A percentile compares a stretch with the other conserved stretches of the same genome.
Evolutionary conservation across 805 yeast genomes (phyloP).

Genomic region (Kodamaea lidongshanica): DNA sequence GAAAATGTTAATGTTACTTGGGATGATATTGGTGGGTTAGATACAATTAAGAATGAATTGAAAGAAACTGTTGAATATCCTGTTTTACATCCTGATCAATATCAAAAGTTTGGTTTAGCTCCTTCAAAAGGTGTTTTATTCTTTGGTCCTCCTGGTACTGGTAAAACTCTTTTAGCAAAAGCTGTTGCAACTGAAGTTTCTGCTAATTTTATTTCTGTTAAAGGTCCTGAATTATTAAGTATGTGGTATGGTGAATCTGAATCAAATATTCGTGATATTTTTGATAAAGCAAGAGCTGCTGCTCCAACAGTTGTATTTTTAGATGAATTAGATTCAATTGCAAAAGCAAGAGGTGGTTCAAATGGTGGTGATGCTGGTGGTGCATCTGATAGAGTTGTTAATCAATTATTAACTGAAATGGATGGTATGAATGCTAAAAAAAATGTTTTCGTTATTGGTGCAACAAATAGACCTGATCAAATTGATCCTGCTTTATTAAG

Average conservation of each 20-base stretch:
- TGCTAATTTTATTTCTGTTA: slow-evolving; percentile 95
- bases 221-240: slow-evolving; percentile 93
- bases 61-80: slow-evolving; percentile 99
- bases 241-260: slow-evolving; percentile 99
- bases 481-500: slow-evolving; percentile 97
- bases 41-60: slow-evolving; percentile 90
- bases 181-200: slow-evolving; percentile 99
- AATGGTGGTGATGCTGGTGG: slow-evolving; percentile 94
- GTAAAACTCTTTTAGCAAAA: slow-evolving; percentile 96
- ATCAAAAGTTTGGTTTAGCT: slow-evolving; percentile 94
- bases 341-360: slow-evolving; percentile 88
- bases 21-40: slow-evolving; percentile 99
- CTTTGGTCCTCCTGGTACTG: slow-evolving; percentile 99
- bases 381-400: slow-evolving; percentile 92
- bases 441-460: slow-evolving; percentile 98
- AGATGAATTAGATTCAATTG: slow-evolving; percentile 97
- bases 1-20: slow-evolving; percentile 98
- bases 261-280: slow-evolving; percentile 94
- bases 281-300: slow-evolving; percentile 98
- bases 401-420: slow-evolving; percentile 95
- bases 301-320: slow-evolving; percentile 98
- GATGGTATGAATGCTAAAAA: slow-evolving; percentile 99
- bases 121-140: slow-evolving; percentile 98
- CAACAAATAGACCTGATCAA: slow-evolving; percentile 99
- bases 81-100: slow-evolving; percentile 97